Conservation (phyloP, 768 basidiomycete species). For the Imleria badia region DNA sequence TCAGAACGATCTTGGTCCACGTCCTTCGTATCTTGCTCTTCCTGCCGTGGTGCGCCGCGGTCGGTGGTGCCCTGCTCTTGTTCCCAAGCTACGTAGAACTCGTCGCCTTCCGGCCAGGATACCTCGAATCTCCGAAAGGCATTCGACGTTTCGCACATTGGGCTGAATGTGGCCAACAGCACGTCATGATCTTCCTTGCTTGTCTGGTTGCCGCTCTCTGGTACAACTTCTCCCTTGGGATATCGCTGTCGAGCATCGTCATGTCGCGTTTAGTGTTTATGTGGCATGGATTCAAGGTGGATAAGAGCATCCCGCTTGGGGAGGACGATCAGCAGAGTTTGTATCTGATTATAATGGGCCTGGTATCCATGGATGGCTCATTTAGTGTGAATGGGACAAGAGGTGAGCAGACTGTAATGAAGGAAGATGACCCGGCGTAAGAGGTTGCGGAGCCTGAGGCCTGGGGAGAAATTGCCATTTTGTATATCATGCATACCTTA, state of each 20-base stretch:
- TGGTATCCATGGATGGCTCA: slow-evolving; percentile 4
- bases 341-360: slow-evolving; percentile 30
- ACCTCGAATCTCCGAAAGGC: slow-evolving; percentile 29
- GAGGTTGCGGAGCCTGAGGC: neutral
- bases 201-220: slow-evolving; percentile 16
- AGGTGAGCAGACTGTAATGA: neutral
- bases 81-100: slow-evolving; percentile 27
- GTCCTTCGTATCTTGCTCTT: slow-evolving; percentile 26
- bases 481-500: neutral
- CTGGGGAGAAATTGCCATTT: no score
- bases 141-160: slow-evolving; percentile 39
- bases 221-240: slow-evolving; percentile 17
- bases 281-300: slow-evolving; percentile 28
- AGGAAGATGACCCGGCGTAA: neutral
- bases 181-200: slow-evolving; percentile 36
- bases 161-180: slow-evolving; percentile 35
- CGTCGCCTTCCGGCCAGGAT: slow-evolving; percentile 32
- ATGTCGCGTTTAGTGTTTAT: slow-evolving; percentile 27
- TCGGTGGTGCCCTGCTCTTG: slow-evolving; percentile 34
- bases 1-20: neutral
- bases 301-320: slow-evolving; percentile 29
- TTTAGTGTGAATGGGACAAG: neutral
- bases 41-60: slow-evolving; percentile 37
- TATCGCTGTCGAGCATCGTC: slow-evolving; percentile 18
- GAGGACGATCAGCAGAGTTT: slow-evolving; percentile 35